These are phyloP conservation scores for Phytophthora citricola DNA, from an alignment of 352 stramenopile species.

Conservation along the genomic window DNA sequence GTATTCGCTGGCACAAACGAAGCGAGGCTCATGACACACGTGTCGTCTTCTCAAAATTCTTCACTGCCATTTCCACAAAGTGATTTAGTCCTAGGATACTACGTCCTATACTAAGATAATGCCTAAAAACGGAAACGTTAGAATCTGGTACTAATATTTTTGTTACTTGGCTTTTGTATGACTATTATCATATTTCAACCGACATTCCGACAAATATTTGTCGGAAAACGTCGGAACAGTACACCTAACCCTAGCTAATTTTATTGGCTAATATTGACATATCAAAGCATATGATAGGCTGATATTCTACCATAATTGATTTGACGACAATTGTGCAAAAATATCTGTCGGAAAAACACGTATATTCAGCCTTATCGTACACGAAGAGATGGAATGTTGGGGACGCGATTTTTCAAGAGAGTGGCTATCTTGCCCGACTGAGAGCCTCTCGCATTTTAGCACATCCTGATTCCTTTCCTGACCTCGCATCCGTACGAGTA, in stretches of 20 bases:
- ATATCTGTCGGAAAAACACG: constrained; percentile 1
- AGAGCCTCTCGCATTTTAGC: too few species aligned
- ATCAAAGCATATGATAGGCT: neutral
- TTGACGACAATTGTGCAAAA: neutral
- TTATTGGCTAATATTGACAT: neutral
- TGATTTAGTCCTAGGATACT: neutral
- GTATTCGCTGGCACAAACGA: constrained; percentile 20
- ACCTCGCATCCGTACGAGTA: too few species aligned
- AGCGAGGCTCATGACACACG: constrained; percentile 9
- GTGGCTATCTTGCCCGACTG: too few species aligned
- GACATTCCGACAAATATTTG: constrained; percentile 27
- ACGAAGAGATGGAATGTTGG: too few species aligned
- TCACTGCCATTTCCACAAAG: neutral
- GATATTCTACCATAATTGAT: neutral
- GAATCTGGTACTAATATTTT: constrained; percentile 13
- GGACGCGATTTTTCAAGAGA: too few species aligned
- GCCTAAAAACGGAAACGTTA: constrained; percentile 3
- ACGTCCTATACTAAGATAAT: constrained; percentile 2
- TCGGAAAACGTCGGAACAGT: constrained; percentile 5
- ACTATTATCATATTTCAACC: constrained; percentile 15
- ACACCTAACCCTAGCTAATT: neutral
- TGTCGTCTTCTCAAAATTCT: constrained; percentile 6
- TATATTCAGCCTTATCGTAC: neutral
- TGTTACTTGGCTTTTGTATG: constrained; percentile 10
- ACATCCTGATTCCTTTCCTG: too few species aligned